These are phyloP conservation scores for Apiospora sp. DNA, from an alignment of 2,329 filamentous ascomycete species.

Conservation along the genomic window DNA sequence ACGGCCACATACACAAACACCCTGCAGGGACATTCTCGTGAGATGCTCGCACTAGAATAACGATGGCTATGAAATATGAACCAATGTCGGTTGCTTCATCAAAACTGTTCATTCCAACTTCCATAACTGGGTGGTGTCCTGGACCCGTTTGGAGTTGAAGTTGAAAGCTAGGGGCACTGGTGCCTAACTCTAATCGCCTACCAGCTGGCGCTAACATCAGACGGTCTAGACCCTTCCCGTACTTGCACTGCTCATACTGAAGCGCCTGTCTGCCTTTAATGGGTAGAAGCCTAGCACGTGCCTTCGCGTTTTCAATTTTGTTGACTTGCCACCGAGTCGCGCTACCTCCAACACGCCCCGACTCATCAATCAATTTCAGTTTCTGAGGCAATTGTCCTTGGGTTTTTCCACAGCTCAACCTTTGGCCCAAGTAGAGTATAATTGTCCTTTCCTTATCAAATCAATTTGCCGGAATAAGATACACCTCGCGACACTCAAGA, in stretches of 20 bases:
- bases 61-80: not conserved
- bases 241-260: not conserved
- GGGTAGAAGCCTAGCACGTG: slow-evolving; percentile 6
- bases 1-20: not conserved
- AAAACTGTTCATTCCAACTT: not conserved
- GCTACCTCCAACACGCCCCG: not conserved
- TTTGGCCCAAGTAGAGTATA: not conserved
- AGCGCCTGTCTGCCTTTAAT: slow-evolving; percentile 6
- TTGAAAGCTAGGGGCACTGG: not conserved
- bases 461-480: not conserved
- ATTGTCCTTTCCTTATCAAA: not conserved
- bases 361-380: not conserved
- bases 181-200: not conserved
- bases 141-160: not conserved
- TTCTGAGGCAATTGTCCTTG: not conserved
- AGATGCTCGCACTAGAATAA: not conserved
- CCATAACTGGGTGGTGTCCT: not conserved
- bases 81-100: not conserved
- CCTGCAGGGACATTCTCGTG: not conserved
- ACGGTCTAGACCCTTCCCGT: not conserved
- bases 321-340: slow-evolving; percentile 15
- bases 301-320: slow-evolving; percentile 9
- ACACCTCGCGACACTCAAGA: slow-evolving; percentile 40
- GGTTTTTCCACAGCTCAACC: not conserved
- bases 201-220: not conserved